Evolutionary conservation across 2,329 filamentous ascomycete genomes (phyloP).

Genomic region (Aspergillus costaricaensis): DNA sequence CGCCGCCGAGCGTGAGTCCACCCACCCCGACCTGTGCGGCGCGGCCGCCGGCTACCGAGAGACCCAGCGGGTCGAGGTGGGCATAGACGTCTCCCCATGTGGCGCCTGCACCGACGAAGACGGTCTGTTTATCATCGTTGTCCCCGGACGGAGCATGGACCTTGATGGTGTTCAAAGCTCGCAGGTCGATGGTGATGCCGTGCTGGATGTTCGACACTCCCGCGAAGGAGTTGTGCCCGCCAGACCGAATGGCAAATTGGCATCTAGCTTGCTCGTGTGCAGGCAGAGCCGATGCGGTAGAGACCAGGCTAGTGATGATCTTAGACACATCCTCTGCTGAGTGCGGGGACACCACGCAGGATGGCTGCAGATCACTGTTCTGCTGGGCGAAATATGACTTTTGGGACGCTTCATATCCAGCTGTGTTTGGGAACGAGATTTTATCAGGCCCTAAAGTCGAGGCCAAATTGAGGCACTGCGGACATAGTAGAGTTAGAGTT

Average conservation of each 20-base stretch:
- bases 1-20: slow-evolving; percentile 22
- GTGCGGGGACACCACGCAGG: too few relatives aligned
- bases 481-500: too few relatives aligned
- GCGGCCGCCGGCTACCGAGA: slow-evolving; percentile 28
- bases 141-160: background rate
- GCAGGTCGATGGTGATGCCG: background rate
- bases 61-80: slow-evolving; percentile 18
- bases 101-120: slow-evolving; percentile 13
- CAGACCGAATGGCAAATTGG: background rate
- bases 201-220: background rate
- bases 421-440: too few relatives aligned
- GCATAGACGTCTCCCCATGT: slow-evolving; percentile 20
- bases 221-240: background rate
- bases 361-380: too few relatives aligned
- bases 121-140: background rate
- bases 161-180: slow-evolving; percentile 11
- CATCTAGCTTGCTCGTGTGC: too few relatives aligned
- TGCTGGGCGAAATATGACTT: too few relatives aligned
- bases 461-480: too few relatives aligned
- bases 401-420: too few relatives aligned
- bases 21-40: slow-evolving; percentile 29
- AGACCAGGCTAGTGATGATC: rapidly evolving
- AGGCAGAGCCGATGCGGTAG: too few relatives aligned
- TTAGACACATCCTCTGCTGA: too few relatives aligned
- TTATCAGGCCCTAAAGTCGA: too few relatives aligned